Percentiles rank a stretch among this genome's conserved stretches.
phyloP scores from a whole-genome alignment of 306 rosid genomes.

The Glycine latifolia region DNA sequence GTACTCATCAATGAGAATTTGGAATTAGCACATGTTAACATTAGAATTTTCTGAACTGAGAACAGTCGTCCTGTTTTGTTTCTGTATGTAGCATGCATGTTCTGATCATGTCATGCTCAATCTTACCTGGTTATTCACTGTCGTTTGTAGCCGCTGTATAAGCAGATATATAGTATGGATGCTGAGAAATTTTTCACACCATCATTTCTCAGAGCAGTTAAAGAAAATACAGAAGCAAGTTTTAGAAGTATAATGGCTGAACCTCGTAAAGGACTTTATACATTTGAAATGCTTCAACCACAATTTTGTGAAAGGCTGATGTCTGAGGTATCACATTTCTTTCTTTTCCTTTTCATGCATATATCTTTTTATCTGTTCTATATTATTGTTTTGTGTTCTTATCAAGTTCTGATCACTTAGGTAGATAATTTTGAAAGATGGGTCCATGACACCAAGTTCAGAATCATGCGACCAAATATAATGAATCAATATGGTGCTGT shows the following conservation, averaged over 20 bases:
- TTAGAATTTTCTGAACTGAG: conserved; percentile 5
- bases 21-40: conserved; percentile 31
- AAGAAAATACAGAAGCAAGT: conserved; percentile 74
- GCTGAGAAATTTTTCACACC: conserved; percentile 78
- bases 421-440: conserved; percentile 94
- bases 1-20: conserved; percentile 20
- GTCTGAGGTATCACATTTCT: conserved; percentile 78
- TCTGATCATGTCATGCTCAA: conserved; percentile 16
- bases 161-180: conserved; percentile 74
- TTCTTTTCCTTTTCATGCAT: conserved; percentile 38
- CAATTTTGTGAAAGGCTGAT: conserved; percentile 77
- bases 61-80: conserved; percentile 39
- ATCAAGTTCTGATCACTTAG: conserved; percentile 72
- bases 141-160: conserved; percentile 69
- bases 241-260: conserved; percentile 69
- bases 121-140: conserved; percentile 40
- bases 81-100: conserved; percentile 29
- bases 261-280: conserved; percentile 72
- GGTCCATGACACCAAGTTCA: conserved; percentile 76
- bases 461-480: conserved; percentile 93
- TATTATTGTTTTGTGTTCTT: conserved; percentile 58
- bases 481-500: conserved; percentile 93
- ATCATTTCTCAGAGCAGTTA: conserved; percentile 86
- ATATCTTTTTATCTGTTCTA: conserved; percentile 31
- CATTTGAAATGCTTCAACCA: conserved; percentile 90